Base-by-base conservation (phyloP, 2,329 filamentous ascomycete species). In the Immersiporthe knoxdaviesiana region DNA sequence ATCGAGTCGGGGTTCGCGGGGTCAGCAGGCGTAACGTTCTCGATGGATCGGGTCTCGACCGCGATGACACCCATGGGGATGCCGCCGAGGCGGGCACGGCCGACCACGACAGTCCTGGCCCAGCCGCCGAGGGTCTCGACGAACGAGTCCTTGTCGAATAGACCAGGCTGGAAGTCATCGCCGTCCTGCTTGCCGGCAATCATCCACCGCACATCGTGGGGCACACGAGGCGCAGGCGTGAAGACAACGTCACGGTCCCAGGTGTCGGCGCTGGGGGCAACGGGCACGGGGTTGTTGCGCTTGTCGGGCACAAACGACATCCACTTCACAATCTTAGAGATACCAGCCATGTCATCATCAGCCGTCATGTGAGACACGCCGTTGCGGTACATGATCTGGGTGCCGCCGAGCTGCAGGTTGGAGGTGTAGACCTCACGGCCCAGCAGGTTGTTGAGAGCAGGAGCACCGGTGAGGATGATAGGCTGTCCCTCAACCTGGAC, bases 321-420 rank as follows among this genome's bases (percentile, higher is more conserved):
- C 96, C 96, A 99, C 79, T 97, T 92, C 63, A 98, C 93, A 78
- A 99, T 98, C 87, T 97, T 97, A 77, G 92, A 94, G 30, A 99
- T 92, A 88, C 96, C 96, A 77, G 95, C 94, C 76, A 99, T 98
- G 84, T 99, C 96, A 77, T 99, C 95, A 75, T 91, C 92, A 77
- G 96, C 96, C 74, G 95, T 97, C 92, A 98, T 95, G 85, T 99
- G 96, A 30, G 96, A 98, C 56, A 99, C 96, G 89, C 96, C 96
- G 80, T 99, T 99, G 84, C 93, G 94, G 89, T 99, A 98, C 96
- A 99, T 99, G 87, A 99, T 99, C 83, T 99, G 96, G n/a, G 96
- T 99, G 76, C 96, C 96, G 90, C 96, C 96, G 73, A 99, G 93
- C 85, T 99, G 96, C 78, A 99, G 84, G 87, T 99, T 99, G 71